Base-by-base conservation (phyloP, 2,329 filamentous ascomycete genomes). In the Aspergillus candidus region DNA sequence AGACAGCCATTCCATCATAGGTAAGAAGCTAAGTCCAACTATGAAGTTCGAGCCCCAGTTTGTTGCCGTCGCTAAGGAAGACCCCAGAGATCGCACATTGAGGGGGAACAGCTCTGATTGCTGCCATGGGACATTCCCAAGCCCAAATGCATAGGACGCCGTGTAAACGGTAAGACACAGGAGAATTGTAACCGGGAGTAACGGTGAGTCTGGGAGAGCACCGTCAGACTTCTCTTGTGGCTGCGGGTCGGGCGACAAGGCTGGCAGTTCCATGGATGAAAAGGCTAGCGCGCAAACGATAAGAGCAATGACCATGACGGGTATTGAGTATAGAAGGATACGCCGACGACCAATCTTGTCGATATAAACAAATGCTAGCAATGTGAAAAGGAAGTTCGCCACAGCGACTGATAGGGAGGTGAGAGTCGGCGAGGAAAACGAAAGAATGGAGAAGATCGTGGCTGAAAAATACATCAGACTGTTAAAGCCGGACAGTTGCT, bases 111-210 rank as follows among this genome's bases (percentile, higher is more conserved):
- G 77, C 69, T 97, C 91, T 55, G 84, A 88, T 69, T 95, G 90
- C 76, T 95, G 91, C 91, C 91, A 97, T 0, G 91, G 90, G 3
- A 97, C 88, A 56, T 89, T 94, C 7, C 91, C 91, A 2, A 97
- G 75, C 2, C 91, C 91, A 1, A 90, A 73, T 1, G 91, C 91
- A 61, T 94, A 97, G 1, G 84, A 76, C 7, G 87, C 84, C 2
- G 94, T 89, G 65, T 94, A 96, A 6, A 88, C 55, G 65, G 89
- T 84, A 63, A 96, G 83, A 51, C 84, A 84, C 33, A 79, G 50
- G 2, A 96, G 76, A 35, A 96, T 84, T 13, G 83, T 72, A 38
- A 70, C 38, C 4, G 74, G 61, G 49, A 69, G 27, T 48, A 55
- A 41, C 49, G 52, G 36, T 46, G 47, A 31, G 51, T 53, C n/a